These are phyloP conservation scores for Gyromitra esculenta DNA, from an alignment of 2,329 filamentous ascomycete species.

Conservation along the genomic window DNA sequence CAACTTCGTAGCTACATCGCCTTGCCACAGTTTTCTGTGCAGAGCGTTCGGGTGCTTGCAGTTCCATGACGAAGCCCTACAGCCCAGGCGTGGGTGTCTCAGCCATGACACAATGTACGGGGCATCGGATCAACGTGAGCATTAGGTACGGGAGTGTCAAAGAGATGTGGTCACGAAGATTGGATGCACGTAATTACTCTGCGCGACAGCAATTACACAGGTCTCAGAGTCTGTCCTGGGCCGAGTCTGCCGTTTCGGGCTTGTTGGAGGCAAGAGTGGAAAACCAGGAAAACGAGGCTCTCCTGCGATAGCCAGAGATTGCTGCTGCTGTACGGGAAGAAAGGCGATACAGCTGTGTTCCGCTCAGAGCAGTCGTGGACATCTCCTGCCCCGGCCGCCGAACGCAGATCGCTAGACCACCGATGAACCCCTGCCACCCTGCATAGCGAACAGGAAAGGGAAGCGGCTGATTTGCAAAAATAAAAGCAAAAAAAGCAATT, in stretches of 20 bases:
- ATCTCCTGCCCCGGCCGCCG: neutral
- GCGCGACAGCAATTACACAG: too few relatives aligned
- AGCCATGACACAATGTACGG: neutral
- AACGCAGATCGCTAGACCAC: conserved; percentile 24
- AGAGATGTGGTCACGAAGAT: neutral
- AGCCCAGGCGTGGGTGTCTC: conserved; percentile 12
- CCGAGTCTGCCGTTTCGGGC: neutral
- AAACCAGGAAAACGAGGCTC: neutral
- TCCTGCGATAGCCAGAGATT: neutral
- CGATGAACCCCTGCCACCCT: conserved; percentile 48
- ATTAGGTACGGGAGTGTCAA: conserved; percentile 33
- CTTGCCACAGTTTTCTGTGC: neutral
- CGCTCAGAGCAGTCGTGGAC: too few relatives aligned
- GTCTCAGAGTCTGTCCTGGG: neutral
- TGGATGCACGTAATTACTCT: neutral
- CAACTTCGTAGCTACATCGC: conserved; percentile 18
- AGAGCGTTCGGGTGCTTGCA: conserved; percentile 7
- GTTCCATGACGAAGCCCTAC: conserved; percentile 28
- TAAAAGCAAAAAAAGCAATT: conserved; percentile 48
- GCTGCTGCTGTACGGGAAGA: neutral
- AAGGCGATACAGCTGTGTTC: conserved; percentile 1
- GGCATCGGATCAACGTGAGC: conserved; percentile 10
- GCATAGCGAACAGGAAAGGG: conserved; percentile 38
- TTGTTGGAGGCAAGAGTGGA: neutral
- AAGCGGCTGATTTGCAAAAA: conserved; percentile 48